phyloP scores from a whole-genome alignment of 495 filamentous ascomycete species.

The Penicillium herquei region DNA sequence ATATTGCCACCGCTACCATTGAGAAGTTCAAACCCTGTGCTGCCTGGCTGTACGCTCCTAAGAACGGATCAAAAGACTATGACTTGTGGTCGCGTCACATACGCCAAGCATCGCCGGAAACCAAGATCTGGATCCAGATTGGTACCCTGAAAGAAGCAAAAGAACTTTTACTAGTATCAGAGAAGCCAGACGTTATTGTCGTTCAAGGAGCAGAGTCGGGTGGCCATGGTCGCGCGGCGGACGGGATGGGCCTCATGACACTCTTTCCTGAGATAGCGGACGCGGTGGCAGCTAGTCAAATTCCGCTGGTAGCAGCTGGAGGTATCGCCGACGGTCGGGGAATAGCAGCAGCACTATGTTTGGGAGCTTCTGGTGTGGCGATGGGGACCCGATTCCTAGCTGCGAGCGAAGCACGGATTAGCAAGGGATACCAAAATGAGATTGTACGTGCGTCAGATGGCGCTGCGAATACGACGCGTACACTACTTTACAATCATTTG shows the following conservation, averaged over 20 bases:
- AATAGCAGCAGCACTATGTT: slow-evolving; percentile 58
- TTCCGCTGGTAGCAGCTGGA: slow-evolving; percentile 68
- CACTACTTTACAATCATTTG: slow-evolving; percentile 67
- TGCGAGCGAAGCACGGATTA: slow-evolving; percentile 60
- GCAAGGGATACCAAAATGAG: slow-evolving; percentile 57
- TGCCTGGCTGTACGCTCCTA: slow-evolving; percentile 69
- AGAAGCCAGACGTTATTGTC: slow-evolving; percentile 64
- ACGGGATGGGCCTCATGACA: slow-evolving; percentile 57
- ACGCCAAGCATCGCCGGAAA: slow-evolving; percentile 41
- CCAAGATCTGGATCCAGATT: slow-evolving; percentile 67
- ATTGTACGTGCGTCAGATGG: slow-evolving; percentile 62
- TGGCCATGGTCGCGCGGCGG: slow-evolving; percentile 62
- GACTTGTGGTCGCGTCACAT: slow-evolving; percentile 54
- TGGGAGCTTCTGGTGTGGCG: slow-evolving; percentile 66
- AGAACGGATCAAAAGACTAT: slow-evolving; percentile 42
- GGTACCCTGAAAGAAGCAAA: slow-evolving; percentile 58
- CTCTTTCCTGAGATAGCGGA: slow-evolving; percentile 62
- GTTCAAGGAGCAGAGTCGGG: slow-evolving; percentile 74
- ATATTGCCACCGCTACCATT: slow-evolving; percentile 41
- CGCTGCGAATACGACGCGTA: slow-evolving; percentile 60
- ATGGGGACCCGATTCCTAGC: slow-evolving; percentile 74
- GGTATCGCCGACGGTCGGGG: slow-evolving; percentile 69
- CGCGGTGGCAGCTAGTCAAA: slow-evolving; percentile 40
- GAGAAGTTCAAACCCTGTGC: slow-evolving; percentile 56
- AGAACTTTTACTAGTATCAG: slow-evolving; percentile 31